These are phyloP conservation scores for Alternaria sp. DNA, from an alignment of 2,329 filamentous ascomycete genomes.

Conservation along the genomic window DNA sequence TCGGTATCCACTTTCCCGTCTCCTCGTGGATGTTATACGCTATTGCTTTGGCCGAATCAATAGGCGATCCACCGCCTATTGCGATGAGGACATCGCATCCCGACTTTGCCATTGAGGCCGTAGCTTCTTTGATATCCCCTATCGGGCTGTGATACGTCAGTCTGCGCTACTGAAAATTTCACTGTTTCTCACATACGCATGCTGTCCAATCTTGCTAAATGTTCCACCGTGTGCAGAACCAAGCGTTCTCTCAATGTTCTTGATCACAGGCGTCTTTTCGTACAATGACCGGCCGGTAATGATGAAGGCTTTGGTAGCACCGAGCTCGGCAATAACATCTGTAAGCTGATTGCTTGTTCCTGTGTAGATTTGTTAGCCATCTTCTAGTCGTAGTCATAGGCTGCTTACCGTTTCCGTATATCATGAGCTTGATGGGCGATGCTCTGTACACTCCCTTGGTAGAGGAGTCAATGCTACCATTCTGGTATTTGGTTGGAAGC, in stretches of 20 bases:
- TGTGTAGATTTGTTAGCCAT: conserved; percentile 19
- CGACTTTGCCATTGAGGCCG: conserved; percentile 48
- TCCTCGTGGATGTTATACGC: conserved; percentile 52
- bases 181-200: conserved; percentile 55
- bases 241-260: conserved; percentile 60
- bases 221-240: conserved; percentile 61
- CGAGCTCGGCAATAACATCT: conserved; percentile 46
- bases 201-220: conserved; percentile 64
- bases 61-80: conserved; percentile 60
- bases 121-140: conserved; percentile 48
- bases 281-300: conserved; percentile 64
- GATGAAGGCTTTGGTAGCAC: conserved; percentile 62
- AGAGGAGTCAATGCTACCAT: conserved; percentile 47
- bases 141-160: conserved; percentile 43
- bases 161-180: not conserved
- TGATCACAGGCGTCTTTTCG: conserved; percentile 63
- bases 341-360: conserved; percentile 47
- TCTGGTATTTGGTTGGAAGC: conserved; percentile 46
- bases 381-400: not conserved
- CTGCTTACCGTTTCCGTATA: conserved; percentile 46
- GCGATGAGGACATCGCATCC: conserved; percentile 47
- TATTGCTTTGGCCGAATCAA: conserved; percentile 57
- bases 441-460: conserved; percentile 48
- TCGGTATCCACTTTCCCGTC: conserved; percentile 51
- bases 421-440: conserved; percentile 50